Base-by-base conservation (phyloP, 257 asterid genomes). In the Thymus mandschuricus region DNA sequence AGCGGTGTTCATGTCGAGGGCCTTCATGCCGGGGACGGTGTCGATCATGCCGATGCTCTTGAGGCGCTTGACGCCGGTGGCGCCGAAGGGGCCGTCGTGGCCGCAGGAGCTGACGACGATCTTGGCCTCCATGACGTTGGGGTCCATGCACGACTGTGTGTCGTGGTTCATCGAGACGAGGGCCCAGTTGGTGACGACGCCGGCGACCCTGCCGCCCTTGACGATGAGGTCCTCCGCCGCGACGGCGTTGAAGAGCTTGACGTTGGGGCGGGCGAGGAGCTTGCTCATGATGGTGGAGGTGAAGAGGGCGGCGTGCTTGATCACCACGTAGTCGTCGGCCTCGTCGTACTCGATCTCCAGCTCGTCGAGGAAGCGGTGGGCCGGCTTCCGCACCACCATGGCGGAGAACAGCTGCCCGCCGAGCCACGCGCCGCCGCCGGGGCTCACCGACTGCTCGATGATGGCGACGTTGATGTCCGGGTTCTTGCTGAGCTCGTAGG, bases 391-490 rank as follows among this genome's bases (percentile, higher is more conserved):
- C n/a, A 92, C 96, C 41, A 92, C 81, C 97, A 92, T 89, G 71
- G 96, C 96, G n/a, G 96, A 92, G 78, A 92, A 92, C 11, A 92
- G 81, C 80, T 92, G 98, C n/a, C 98, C 96, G 0, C 98, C 98
- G 8, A 92, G 89, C 97, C 97, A 92, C 11, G 97, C 95, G 46
- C 96, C 96, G 1, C 96, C 97, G 13, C 98, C 96, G 15, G 98
- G 98, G 82, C 96, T 87, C 27, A 89, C 96, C 2, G 98, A 92
- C 58, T 92, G 98, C 29, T 89, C 98, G 40, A 92, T 83, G 43
- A 89, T 92, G 67, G 96, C 96, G 51, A 92, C 73, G 84, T 77
- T 81, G 70, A 80, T 71, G 83, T 80, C 34, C 38, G 96, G 97
- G 69, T 92, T 82, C 75, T 89, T 87, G 81, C 89, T 85, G 71